Conservation (phyloP, 179 eudicot species). For the Heliamphora pulchella region DNA sequence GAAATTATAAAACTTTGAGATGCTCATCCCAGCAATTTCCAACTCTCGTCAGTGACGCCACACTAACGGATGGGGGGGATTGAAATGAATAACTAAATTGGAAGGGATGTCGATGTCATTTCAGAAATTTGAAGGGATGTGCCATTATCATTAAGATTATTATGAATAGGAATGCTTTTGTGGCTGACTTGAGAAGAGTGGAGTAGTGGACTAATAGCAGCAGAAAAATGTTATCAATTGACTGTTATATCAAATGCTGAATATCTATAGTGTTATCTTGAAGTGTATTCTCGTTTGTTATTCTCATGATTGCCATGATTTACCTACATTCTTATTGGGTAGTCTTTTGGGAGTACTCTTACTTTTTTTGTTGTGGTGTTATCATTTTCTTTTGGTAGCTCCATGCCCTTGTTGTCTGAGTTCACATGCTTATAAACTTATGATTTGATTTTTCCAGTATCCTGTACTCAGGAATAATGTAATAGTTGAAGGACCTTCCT, state of each 20-base stretch:
- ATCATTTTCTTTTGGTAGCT: background rate
- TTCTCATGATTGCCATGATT: background rate
- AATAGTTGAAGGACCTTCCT: constrained; percentile 38
- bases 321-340: background rate
- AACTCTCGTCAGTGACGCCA: no score
- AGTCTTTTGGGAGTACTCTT: background rate
- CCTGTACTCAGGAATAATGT: constrained; percentile 84
- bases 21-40: no score
- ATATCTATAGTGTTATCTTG: background rate
- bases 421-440: constrained; percentile 54
- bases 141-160: no score
- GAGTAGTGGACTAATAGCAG: no score
- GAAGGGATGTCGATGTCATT: no score
- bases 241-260: background rate
- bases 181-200: no score
- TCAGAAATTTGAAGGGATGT: no score
- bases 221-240: background rate
- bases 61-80: no score
- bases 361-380: background rate
- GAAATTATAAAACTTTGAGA: no score
- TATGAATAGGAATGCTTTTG: no score
- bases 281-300: background rate
- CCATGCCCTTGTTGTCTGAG: background rate
- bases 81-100: no score
- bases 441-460: constrained; percentile 79